A percentile compares a stretch with the other conserved stretches of the same genome.
These are phyloP conservation scores for Beauveria australis DNA, from an alignment of 2,329 filamentous ascomycete species.

Conservation along the genomic window DNA sequence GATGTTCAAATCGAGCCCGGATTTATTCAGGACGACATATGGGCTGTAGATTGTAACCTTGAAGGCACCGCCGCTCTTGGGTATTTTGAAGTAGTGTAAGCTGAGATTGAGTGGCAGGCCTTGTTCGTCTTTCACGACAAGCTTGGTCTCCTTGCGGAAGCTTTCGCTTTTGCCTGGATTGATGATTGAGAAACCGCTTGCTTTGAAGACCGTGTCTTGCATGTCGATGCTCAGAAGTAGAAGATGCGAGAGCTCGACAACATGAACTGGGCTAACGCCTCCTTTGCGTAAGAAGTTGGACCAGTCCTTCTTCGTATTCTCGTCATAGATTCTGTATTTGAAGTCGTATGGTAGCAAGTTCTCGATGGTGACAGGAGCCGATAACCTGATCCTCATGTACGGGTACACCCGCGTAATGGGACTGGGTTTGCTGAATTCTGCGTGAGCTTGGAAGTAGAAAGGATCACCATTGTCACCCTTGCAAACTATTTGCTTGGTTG, in stretches of 20 bases:
- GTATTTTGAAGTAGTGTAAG: slow-evolving; percentile 84
- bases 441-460: slow-evolving; percentile 95
- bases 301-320: slow-evolving; percentile 98
- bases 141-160: slow-evolving; percentile 71
- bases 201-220: slow-evolving; percentile 90
- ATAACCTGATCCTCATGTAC: slow-evolving; percentile 87
- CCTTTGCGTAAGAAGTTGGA: slow-evolving; percentile 96
- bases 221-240: slow-evolving; percentile 89
- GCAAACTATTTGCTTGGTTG: slow-evolving; percentile 82
- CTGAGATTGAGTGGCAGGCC: slow-evolving; percentile 72
- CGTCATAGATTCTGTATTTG: slow-evolving; percentile 98
- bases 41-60: slow-evolving; percentile 92
- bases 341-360: slow-evolving; percentile 96
- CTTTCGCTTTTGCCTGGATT: slow-evolving; percentile 83
- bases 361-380: slow-evolving; percentile 86
- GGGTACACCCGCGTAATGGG: slow-evolving; percentile 81
- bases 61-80: slow-evolving; percentile 90
- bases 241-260: slow-evolving; percentile 90
- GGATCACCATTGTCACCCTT: slow-evolving; percentile 78
- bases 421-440: slow-evolving; percentile 74
- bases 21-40: slow-evolving; percentile 93
- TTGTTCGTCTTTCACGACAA: slow-evolving; percentile 78
- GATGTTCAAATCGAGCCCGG: slow-evolving; percentile 78
- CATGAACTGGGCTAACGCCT: slow-evolving; percentile 92
- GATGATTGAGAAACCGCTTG: slow-evolving; percentile 95